Conservation (phyloP, 1,284 basidiomycete species). For the Nidula niveotomentosa region DNA sequence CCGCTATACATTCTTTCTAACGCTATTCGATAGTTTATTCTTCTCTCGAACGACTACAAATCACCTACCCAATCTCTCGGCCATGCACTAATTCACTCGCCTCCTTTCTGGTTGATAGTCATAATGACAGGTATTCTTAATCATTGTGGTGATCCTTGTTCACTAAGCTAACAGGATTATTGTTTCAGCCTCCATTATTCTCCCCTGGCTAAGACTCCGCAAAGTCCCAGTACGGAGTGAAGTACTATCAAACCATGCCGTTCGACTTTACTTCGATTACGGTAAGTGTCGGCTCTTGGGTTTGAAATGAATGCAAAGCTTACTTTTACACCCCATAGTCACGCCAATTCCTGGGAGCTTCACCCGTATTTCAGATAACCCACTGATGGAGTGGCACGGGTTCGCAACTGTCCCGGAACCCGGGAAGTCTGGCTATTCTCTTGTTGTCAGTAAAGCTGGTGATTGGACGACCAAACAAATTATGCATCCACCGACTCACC, state of each 20-base stretch:
- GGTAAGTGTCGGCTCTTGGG: conserved; percentile 23
- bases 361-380: conserved; percentile 51
- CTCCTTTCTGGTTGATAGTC: conserved; percentile 55
- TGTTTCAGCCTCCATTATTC: conserved; percentile 41
- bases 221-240: conserved; percentile 53
- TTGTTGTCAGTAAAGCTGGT: conserved; percentile 59
- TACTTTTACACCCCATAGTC: conserved; percentile 18
- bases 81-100: conserved; percentile 39
- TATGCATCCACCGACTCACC: conserved; percentile 45
- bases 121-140: conserved; percentile 38
- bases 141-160: background rate
- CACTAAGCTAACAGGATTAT: too few species aligned
- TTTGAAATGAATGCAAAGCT: background rate
- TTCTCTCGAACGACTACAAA: conserved; percentile 55
- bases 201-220: conserved; percentile 54
- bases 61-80: conserved; percentile 33
- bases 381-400: conserved; percentile 60
- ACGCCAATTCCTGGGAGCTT: conserved; percentile 55
- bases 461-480: conserved; percentile 60
- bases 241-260: conserved; percentile 55
- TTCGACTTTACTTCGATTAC: conserved; percentile 58
- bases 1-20: too few species aligned
- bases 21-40: conserved; percentile 34
- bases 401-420: conserved; percentile 57
- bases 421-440: conserved; percentile 51